phyloP scores from a whole-genome alignment of 2,329 filamentous ascomycete species.

The Cryoendolithus antarcticus region DNA sequence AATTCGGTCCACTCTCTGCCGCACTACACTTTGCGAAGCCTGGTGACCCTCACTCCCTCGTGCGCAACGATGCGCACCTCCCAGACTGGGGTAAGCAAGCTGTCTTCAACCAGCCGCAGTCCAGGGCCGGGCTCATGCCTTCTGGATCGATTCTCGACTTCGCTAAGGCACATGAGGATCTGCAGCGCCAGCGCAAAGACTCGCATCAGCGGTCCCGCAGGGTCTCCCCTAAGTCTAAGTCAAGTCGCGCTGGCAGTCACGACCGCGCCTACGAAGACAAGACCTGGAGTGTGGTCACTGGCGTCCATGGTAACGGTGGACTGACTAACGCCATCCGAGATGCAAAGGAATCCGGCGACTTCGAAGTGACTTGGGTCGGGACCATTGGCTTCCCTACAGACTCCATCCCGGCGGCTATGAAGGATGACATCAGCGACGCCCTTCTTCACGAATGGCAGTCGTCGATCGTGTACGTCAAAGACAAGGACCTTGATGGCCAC shows the following conservation, averaged over 20 bases:
- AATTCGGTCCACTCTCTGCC: constrained; percentile 28
- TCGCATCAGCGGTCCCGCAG: background rate
- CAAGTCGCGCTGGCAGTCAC: constrained; percentile 24
- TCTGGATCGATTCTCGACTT: constrained; percentile 66
- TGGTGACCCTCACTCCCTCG: constrained; percentile 40
- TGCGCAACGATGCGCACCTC: constrained; percentile 62
- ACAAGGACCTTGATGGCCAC: constrained; percentile 88
- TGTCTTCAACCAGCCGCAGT: constrained; percentile 63
- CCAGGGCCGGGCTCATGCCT: constrained; percentile 59
- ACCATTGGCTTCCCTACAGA: constrained; percentile 92
- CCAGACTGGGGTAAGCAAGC: constrained; percentile 59
- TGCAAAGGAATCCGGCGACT: constrained; percentile 55
- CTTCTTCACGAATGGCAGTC: constrained; percentile 73
- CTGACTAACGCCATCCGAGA: constrained; percentile 79
- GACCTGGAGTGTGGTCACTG: constrained; percentile 70
- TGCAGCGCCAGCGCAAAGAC: constrained; percentile 13
- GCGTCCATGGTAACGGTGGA: constrained; percentile 85
- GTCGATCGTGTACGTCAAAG: constrained; percentile 71
- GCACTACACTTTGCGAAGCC: constrained; percentile 41
- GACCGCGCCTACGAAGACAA: constrained; percentile 53
- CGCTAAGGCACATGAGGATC: constrained; percentile 33
- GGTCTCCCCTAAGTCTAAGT: constrained; percentile 9
- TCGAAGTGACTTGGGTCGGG: constrained; percentile 79
- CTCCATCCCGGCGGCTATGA: constrained; percentile 61
- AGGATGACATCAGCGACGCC: constrained; percentile 69